Percentiles rank a stretch among this genome's conserved stretches.
Evolutionary conservation across 768 basidiomycete genomes (phyloP).

Genomic region (Paxillus rubicundulus): DNA sequence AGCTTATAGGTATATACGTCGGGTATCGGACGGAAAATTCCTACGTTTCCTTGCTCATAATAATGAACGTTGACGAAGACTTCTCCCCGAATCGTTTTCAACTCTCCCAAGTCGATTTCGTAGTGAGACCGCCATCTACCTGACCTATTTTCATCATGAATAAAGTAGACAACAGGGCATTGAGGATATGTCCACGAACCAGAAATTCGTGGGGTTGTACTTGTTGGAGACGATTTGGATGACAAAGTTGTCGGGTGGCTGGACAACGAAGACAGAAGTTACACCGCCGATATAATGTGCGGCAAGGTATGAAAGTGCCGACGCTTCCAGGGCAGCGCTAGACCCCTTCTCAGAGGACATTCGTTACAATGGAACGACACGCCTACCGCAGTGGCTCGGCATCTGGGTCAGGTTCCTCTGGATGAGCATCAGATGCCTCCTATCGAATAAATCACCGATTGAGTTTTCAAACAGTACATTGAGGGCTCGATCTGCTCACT

Average conservation of each 20-base stretch:
- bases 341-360: neutral
- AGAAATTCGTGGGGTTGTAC: constrained; percentile 91
- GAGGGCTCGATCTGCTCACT: constrained; percentile 27
- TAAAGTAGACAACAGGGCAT: neutral
- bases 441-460: constrained; percentile 26
- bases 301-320: constrained; percentile 63
- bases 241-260: constrained; percentile 48
- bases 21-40: constrained; percentile 17
- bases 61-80: constrained; percentile 90
- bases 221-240: constrained; percentile 93
- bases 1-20: neutral
- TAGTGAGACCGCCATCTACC: constrained; percentile 95
- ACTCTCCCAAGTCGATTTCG: constrained; percentile 56
- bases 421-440: constrained; percentile 76
- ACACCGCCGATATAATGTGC: constrained; percentile 87
- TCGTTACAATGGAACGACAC: neutral
- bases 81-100: constrained; percentile 62
- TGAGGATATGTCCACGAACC: constrained; percentile 45
- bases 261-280: constrained; percentile 63
- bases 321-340: constrained; percentile 70
- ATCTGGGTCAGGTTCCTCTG: constrained; percentile 57
- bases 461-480: constrained; percentile 6
- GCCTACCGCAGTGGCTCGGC: constrained; percentile 76
- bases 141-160: constrained; percentile 53
- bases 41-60: constrained; percentile 94